phyloP scores from a whole-genome alignment of 1,139 yeast species.

The Lodderomyces theae region DNA sequence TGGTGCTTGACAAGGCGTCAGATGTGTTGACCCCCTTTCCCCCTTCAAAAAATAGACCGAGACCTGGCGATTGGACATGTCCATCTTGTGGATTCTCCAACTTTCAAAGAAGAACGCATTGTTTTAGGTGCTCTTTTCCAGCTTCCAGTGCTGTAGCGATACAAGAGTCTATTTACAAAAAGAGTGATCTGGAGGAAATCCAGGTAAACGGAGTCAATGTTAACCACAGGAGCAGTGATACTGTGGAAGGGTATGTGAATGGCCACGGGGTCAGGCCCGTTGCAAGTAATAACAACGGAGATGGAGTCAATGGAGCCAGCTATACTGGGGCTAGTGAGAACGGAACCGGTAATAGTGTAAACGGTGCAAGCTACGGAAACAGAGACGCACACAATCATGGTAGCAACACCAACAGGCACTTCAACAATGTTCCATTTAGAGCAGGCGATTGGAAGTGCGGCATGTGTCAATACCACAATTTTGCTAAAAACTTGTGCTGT shows the following conservation, averaged over 20 bases:
- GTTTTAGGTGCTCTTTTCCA: constrained; percentile 90
- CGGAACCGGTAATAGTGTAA: not conserved
- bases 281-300: no score
- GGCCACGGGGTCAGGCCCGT: no score
- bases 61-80: constrained; percentile 98
- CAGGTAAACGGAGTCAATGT: no score
- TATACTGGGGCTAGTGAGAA: no score
- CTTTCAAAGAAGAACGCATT: constrained; percentile 91
- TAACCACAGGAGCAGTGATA: no score
- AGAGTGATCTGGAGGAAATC: not conserved
- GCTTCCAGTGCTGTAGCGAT: constrained; percentile 69
- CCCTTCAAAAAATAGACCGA: constrained; percentile 81
- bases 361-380: not conserved
- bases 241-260: no score
- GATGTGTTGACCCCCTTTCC: constrained; percentile 84
- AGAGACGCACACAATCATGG: constrained; percentile 7
- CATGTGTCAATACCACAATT: constrained; percentile 83
- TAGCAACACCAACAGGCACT: constrained; percentile 10
- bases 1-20: constrained; percentile 76
- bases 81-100: constrained; percentile 95
- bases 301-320: no score
- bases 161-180: constrained; percentile 42
- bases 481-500: constrained; percentile 87
- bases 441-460: constrained; percentile 99
- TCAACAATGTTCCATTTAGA: constrained; percentile 68